Base-by-base conservation (phyloP, 1,284 basidiomycete genomes). In the Puccinia coronata region DNA sequence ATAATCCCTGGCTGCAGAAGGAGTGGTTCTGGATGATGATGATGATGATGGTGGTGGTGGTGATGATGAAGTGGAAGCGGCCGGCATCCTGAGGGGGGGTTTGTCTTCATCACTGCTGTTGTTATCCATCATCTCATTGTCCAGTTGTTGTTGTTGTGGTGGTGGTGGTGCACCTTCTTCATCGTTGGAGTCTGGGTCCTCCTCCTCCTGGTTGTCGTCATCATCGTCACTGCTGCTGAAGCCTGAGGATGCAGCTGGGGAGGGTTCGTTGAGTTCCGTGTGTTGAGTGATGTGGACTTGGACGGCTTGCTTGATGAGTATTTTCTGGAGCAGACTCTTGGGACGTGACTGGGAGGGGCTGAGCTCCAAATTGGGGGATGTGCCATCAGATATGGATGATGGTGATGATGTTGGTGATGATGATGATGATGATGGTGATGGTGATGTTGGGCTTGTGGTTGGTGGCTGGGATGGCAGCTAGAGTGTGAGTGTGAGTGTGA, bases 221-320 rank as follows among this genome's bases (percentile, higher is more conserved):
- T 79, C 77, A 20, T 79, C 77, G 18, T 79, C 77, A 23, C 51
- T 61, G 28, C 77, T 79, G 57, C 77, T 79, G 67, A 70, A 70
- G 8, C 77, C 67, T 18, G 41, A 55, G 39, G 39, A 31, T 34
- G 14, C 49, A 18, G 23, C 34, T 23, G 49, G 31, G 23, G 53
- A 25, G 9, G 67, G 49, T n/a, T 71, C 65, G 31, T 20, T 31
- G 5, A 31, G 25, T 43, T 70, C 51, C 31, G 75, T n/a, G 34
- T 65, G 61, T 9, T 78, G 75, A 49, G 75, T 61, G 25, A 78
- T 63, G 25, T 78, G 75, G 23, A 69, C 47, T 55, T 78, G 59
- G 18, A 79, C 77, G 47, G 77, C 77, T 31, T 67, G 65, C 36
- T 79, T 79, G 65, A 79, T 79, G 9, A 79, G 55, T 6, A 79